Conservation (phyloP, 495 filamentous ascomycete species). For the Penicillium cinerascens region DNA sequence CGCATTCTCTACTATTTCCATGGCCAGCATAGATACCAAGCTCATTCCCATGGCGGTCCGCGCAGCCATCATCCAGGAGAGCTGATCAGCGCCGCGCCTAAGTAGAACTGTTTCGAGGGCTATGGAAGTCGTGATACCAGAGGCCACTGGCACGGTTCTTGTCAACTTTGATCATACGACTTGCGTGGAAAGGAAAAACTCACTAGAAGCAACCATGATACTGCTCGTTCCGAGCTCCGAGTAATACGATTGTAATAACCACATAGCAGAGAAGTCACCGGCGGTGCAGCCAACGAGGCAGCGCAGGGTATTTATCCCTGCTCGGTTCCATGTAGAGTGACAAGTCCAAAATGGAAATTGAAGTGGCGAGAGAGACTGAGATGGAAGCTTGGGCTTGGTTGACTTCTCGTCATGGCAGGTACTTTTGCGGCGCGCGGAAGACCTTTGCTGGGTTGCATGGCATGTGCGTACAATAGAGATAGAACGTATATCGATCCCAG, state of each 20-base stretch:
- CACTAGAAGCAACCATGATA: slow-evolving; percentile 42
- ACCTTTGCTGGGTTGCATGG: not conserved
- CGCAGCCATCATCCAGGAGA: slow-evolving; percentile 34
- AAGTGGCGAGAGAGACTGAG: not conserved
- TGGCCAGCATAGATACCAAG: slow-evolving; percentile 46
- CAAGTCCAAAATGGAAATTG: slow-evolving; percentile 30
- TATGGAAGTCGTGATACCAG: slow-evolving; percentile 41
- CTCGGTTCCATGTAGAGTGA: slow-evolving; percentile 32
- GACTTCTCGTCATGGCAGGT: not conserved
- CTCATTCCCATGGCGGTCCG: slow-evolving; percentile 49
- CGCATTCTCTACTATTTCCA: slow-evolving; percentile 43
- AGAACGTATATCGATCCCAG: too few species aligned
- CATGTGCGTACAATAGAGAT: not conserved
- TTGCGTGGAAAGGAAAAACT: not conserved
- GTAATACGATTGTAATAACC: slow-evolving; percentile 34
- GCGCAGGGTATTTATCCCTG: slow-evolving; percentile 43
- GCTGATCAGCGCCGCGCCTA: slow-evolving; percentile 33
- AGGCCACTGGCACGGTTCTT: slow-evolving; percentile 33
- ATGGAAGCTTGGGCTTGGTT: not conserved
- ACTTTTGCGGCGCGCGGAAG: not conserved
- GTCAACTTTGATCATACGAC: not conserved
- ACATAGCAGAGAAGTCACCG: slow-evolving; percentile 43
- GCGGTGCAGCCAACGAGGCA: slow-evolving; percentile 42
- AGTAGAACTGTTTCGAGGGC: slow-evolving; percentile 44
- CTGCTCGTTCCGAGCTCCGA: slow-evolving; percentile 35